Percentiles rank a stretch among this genome's conserved stretches.
Conservation (phyloP, 192 early-diverging fungal genomes). For the Coemansia sp. region DNA sequence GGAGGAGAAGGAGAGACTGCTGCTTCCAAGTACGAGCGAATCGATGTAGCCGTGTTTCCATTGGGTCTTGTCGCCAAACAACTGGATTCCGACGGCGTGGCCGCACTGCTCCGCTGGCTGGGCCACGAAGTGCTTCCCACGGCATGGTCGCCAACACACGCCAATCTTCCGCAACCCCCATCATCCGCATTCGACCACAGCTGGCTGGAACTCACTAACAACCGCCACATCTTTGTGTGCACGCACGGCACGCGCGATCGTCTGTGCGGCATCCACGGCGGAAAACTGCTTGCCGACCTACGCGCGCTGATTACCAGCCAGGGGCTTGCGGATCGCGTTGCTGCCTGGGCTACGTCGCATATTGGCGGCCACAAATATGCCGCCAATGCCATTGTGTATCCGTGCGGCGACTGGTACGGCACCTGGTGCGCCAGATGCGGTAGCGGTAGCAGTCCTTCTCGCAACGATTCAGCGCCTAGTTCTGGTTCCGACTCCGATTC, state of each 20-base stretch:
- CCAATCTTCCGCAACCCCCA: slow-evolving; percentile 16
- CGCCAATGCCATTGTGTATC: slow-evolving; percentile 53
- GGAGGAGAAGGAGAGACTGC: neutral
- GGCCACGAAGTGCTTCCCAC: slow-evolving; percentile 31
- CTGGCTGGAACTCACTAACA: slow-evolving; percentile 41
- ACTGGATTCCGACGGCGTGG: slow-evolving; percentile 33
- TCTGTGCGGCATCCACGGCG: slow-evolving; percentile 42
- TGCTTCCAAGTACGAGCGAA: slow-evolving; percentile 19
- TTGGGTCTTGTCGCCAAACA: slow-evolving; percentile 36
- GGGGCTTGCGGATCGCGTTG: slow-evolving; percentile 21
- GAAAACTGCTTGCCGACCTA: slow-evolving; percentile 31
- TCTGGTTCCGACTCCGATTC: neutral
- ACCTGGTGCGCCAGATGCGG: slow-evolving; percentile 46
- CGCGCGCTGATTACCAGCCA: slow-evolving; percentile 24
- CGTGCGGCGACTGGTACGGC: slow-evolving; percentile 55
- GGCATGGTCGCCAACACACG: slow-evolving; percentile 23
- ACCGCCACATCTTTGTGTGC: slow-evolving; percentile 55
- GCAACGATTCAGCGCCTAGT: too few relatives aligned
- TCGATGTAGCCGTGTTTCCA: slow-evolving; percentile 49
- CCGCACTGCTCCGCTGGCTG: slow-evolving; percentile 33
- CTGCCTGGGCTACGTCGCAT: slow-evolving; percentile 52
- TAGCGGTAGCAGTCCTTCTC: neutral
- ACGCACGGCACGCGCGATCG: slow-evolving; percentile 48
- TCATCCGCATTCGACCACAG: slow-evolving; percentile 31
- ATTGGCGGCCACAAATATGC: slow-evolving; percentile 57